Evolutionary conservation across 2,329 filamentous ascomycete genomes (phyloP).

Genomic region (Balansia obtecta): DNA sequence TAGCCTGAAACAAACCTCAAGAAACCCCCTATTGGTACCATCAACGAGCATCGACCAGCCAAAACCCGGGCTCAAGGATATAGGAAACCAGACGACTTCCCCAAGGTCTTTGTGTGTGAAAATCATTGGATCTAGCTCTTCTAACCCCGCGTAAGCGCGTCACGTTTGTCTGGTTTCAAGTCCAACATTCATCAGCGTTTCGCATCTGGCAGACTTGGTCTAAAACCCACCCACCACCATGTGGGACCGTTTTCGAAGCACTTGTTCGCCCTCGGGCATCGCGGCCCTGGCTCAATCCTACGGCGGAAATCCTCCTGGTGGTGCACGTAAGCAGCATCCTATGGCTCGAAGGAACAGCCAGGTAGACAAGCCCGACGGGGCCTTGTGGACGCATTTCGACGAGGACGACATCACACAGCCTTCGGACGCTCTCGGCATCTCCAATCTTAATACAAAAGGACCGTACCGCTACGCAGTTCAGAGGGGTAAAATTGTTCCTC

Average conservation of each 20-base stretch:
- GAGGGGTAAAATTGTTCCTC: constrained; percentile 20
- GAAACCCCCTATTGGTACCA: no score
- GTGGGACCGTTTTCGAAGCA: constrained; percentile 8
- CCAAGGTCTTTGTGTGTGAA: background rate
- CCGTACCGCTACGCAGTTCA: constrained; percentile 19
- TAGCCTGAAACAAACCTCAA: no score
- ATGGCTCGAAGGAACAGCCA: background rate
- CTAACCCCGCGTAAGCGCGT: background rate
- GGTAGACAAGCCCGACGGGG: constrained; percentile 1
- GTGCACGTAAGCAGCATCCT: constrained; percentile 1
- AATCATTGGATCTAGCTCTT: background rate
- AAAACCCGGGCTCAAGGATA: no score
- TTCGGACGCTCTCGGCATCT: constrained; percentile 16
- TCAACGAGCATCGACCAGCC: no score
- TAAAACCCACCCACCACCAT: constrained; percentile 3
- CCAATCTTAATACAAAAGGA: constrained; percentile 14
- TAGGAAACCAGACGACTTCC: no score
- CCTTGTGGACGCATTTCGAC: constrained; percentile 3
- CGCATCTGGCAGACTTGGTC: background rate
- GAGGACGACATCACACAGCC: constrained; percentile 13
- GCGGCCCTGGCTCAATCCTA: background rate
- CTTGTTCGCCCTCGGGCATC: background rate
- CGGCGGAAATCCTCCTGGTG: background rate
- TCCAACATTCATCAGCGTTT: background rate
- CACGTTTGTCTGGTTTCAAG: background rate